Evolutionary conservation across 371 early-diverging fungal species (phyloP), one percentile per base, ranked within the genome.

Genomic region (Rhizomucor miehei): DNA sequence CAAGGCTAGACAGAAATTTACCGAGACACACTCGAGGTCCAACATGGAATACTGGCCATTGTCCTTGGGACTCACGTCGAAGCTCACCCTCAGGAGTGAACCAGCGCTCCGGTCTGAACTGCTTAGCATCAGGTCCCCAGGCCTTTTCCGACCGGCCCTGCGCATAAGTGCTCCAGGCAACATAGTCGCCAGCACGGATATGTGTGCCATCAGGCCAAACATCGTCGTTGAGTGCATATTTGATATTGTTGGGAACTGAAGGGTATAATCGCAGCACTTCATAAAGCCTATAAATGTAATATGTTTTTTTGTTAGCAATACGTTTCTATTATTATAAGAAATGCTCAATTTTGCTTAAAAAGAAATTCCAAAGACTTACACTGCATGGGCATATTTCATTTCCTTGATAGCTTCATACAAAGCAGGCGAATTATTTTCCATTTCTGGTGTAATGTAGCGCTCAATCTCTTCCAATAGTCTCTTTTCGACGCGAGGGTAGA

Each of bases 191-290:
- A 44, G 77, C 76, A 35, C 70, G 68, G 13, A 90, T 70, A 6
- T 60, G 64, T 14, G 79, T 79, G 3, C 89, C 88, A 53, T 87
- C 86, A 0, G 91, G 91, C 54, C 84, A 75, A 6, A 84, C 54
- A 60, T 86, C 86, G 53, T 88, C 89, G 17, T 79, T 59, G 6
- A 86, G 63, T n/a, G 86, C 87, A 34, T 69, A 64, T 66, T 89
- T 90, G 20, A 72, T 56, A 37, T 88, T 84, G 16, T 56, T 55
- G 11, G 92, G 91, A 1, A 92, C 89, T 4, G 84, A 77, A 1
- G 90, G 89, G 61, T 89, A 77, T 6, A 86, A 72, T 9, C 91
- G 77, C n/a, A 92, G 60, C 1, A 84, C 73, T 66, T 92, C 93
- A 41, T 73, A 72, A 51, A 79, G 67, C 63, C 73, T 71, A 52